Evolutionary conservation across 129 eudicot genomes (phyloP).

Genomic region (Silybum marianum): DNA sequence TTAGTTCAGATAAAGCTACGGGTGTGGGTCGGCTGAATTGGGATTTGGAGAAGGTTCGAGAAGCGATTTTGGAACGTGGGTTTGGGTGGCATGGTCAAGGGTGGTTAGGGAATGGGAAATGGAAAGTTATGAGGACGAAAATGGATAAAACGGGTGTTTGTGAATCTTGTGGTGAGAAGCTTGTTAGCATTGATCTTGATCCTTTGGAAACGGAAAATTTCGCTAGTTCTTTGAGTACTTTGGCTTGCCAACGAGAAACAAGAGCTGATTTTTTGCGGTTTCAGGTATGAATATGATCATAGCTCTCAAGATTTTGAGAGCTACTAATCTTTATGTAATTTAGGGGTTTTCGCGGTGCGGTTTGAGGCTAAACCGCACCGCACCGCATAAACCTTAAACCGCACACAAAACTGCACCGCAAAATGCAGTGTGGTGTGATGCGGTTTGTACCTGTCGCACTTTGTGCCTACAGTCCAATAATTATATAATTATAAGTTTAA

Average conservation of each 20-base stretch:
- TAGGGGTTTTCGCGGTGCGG: no score
- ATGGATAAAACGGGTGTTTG: constrained; percentile 78
- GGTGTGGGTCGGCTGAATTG: constrained; percentile 65
- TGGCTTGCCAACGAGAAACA: constrained; percentile 73
- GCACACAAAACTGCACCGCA: no score
- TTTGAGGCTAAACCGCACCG: no score
- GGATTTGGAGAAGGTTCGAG: constrained; percentile 66
- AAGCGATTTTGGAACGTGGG: constrained; percentile 76
- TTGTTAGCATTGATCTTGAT: constrained; percentile 90
- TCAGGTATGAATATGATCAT: constrained; percentile 51
- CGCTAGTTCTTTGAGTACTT: constrained; percentile 66
- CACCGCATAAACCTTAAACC: no score
- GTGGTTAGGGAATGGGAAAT: constrained; percentile 88
- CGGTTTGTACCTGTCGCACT: no score
- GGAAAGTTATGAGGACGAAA: constrained; percentile 73
- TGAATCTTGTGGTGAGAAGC: constrained; percentile 71
- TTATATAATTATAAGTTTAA: no score
- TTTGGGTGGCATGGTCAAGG: constrained; percentile 99
- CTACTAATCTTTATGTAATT: not conserved
- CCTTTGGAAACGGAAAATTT: constrained; percentile 84
- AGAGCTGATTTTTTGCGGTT: constrained; percentile 60
- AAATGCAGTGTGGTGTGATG: no score
- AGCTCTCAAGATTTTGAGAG: not conserved
- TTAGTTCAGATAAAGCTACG: constrained; percentile 52
- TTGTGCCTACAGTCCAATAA: no score